Percentiles rank a stretch among this genome's conserved stretches.
Conservation (phyloP, 805 yeast species). For the Lipomyces anomalus region DNA sequence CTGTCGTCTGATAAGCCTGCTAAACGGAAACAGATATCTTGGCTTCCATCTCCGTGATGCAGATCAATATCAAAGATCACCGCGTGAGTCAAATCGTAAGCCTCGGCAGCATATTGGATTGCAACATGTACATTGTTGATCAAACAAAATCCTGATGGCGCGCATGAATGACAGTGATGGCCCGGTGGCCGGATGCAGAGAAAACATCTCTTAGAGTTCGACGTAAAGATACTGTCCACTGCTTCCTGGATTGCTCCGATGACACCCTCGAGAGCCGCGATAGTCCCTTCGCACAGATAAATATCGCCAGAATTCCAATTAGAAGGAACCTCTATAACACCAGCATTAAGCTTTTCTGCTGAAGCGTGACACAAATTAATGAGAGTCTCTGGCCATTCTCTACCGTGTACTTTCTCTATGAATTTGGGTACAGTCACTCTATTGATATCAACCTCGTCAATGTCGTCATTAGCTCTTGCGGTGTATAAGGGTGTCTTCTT, state of each 20-base stretch:
- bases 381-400: slow-evolving; percentile 61
- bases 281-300: slow-evolving; percentile 59
- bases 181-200: slow-evolving; percentile 33
- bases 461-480: not conserved
- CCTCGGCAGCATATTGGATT: slow-evolving; percentile 63
- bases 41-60: slow-evolving; percentile 88
- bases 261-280: slow-evolving; percentile 69
- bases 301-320: slow-evolving; percentile 83
- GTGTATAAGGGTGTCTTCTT: slow-evolving; percentile 1
- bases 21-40: slow-evolving; percentile 77
- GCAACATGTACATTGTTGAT: slow-evolving; percentile 78
- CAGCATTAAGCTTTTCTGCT: slow-evolving; percentile 46
- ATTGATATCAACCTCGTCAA: not conserved
- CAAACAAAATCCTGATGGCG: slow-evolving; percentile 82
- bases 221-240: slow-evolving; percentile 48
- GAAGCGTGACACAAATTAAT: slow-evolving; percentile 54
- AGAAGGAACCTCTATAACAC: slow-evolving; percentile 67
- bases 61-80: slow-evolving; percentile 76
- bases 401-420: slow-evolving; percentile 66
- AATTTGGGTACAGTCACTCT: slow-evolving; percentile 41
- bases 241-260: slow-evolving; percentile 71
- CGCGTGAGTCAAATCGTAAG: slow-evolving; percentile 67
- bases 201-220: slow-evolving; percentile 14
- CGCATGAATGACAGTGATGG: slow-evolving; percentile 75
- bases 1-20: slow-evolving; percentile 44